A percentile compares a stretch with the other conserved stretches of the same genome.
Conservation (phyloP, 768 basidiomycete genomes). For the Rhodotorula graminis region DNA sequence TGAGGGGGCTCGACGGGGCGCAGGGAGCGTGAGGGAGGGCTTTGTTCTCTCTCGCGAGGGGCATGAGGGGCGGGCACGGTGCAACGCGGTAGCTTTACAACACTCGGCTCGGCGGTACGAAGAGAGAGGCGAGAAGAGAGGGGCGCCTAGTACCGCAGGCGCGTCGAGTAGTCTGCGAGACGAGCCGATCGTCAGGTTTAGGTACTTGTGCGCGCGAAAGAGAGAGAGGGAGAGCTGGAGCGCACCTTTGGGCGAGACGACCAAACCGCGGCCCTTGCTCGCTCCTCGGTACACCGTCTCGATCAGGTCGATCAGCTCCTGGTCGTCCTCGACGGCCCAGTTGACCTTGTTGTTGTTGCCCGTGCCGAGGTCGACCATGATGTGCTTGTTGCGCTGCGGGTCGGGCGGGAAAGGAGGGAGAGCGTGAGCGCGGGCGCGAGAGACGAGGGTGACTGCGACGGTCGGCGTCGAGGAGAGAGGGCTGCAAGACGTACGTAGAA, state of each 20-base stretch:
- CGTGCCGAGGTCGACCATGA: slow-evolving; percentile 89
- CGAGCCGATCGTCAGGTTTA: background rate
- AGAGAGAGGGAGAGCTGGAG: no score
- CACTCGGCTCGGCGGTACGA: background rate
- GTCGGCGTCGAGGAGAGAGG: background rate
- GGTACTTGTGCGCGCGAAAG: background rate
- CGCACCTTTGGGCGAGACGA: slow-evolving; percentile 50
- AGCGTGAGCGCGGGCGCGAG: background rate
- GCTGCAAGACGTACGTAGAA: slow-evolving; percentile 28
- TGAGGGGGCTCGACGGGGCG: background rate
- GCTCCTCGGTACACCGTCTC: slow-evolving; percentile 98
- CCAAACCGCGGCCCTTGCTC: slow-evolving; percentile 93
- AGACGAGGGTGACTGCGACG: background rate
- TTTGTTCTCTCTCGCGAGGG: no score
- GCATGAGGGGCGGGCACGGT: no score
- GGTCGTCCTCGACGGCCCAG: slow-evolving; percentile 98
- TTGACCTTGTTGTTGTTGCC: slow-evolving; percentile 58
- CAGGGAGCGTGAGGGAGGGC: no score
- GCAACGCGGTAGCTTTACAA: background rate
- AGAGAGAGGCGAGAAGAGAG: background rate
- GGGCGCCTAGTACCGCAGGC: slow-evolving; percentile 61
- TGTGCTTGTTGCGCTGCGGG: slow-evolving; percentile 65
- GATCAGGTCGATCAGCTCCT: slow-evolving; percentile 97
- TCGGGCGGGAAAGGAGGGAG: background rate
- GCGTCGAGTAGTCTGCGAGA: slow-evolving; percentile 68